phyloP scores from a whole-genome alignment of 2,329 filamentous ascomycete species.

The Juglanconis juglandina region DNA sequence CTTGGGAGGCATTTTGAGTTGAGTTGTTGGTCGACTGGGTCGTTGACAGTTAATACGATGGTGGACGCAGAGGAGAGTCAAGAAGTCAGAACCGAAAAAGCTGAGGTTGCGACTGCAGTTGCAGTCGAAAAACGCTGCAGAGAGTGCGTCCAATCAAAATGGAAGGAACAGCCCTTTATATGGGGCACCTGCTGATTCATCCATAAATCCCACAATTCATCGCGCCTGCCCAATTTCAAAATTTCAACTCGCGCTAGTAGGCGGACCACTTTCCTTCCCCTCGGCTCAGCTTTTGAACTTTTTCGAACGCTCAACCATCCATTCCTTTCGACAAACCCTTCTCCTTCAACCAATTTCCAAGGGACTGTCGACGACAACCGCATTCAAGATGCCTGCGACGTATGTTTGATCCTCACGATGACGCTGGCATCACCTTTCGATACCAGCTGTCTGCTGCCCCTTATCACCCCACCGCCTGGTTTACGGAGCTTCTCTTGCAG shows the following conservation, averaged over 20 bases:
- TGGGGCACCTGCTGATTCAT: not conserved
- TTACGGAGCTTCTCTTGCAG: conserved; percentile 50
- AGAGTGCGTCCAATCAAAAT: conserved; percentile 9
- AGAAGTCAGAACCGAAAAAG: not conserved
- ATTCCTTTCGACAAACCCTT: conserved; percentile 11
- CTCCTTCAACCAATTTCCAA: not conserved
- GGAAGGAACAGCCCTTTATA: too few species aligned
- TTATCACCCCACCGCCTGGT: conserved; percentile 38
- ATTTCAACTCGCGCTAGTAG: conserved; percentile 5
- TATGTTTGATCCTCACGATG: conserved; percentile 25
- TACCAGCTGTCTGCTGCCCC: not conserved
- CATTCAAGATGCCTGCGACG: conserved; percentile 23
- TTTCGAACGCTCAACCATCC: conserved; percentile 25
- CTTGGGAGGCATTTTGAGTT: conserved; percentile 84
- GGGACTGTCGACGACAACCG: conserved; percentile 29
- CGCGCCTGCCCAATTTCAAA: conserved; percentile 15
- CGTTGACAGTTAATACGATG: conserved; percentile 20
- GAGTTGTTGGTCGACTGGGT: conserved; percentile 20
- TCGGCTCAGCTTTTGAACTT: conserved; percentile 6
- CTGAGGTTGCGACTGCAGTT: conserved; percentile 5
- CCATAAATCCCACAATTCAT: conserved; percentile 5
- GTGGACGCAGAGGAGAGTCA: conserved; percentile 4
- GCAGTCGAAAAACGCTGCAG: conserved; percentile 3
- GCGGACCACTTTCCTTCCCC: not conserved
- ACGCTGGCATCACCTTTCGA: conserved; percentile 11